phyloP scores from a whole-genome alignment of 305 asterid genomes.

The Withania somnifera region DNA sequence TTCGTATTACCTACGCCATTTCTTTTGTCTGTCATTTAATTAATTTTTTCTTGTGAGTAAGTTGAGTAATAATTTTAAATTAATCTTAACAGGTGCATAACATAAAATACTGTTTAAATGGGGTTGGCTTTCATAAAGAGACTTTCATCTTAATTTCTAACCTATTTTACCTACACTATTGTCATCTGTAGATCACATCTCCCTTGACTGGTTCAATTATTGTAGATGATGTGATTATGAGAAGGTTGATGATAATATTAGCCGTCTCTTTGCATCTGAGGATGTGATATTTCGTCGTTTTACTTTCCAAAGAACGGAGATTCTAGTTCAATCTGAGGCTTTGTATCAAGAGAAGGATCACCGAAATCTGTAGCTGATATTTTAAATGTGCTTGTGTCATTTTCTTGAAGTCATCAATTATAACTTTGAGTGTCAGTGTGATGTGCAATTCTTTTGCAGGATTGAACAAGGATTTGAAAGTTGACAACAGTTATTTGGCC shows the following conservation, averaged over 20 bases:
- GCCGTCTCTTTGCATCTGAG: constrained; percentile 27
- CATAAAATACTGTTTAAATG: not conserved
- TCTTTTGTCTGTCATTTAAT: not conserved
- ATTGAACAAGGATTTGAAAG: constrained; percentile 26
- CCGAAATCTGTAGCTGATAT: constrained; percentile 15
- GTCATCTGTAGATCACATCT: constrained; percentile 52
- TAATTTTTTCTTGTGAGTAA: not conserved
- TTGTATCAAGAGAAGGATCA: constrained; percentile 38
- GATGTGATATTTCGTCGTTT: constrained; percentile 72
- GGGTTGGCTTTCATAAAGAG: not conserved
- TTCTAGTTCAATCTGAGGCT: constrained; percentile 92
- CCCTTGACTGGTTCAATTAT: constrained; percentile 66
- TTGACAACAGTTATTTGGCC: constrained; percentile 69
- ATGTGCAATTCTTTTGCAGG: constrained; percentile 18
- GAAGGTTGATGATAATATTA: constrained; percentile 34
- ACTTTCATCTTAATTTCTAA: not conserved
- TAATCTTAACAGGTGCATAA: not conserved
- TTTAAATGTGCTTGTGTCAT: not conserved
- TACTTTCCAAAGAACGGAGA: constrained; percentile 57
- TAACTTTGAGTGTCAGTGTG: not conserved
- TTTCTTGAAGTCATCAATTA: not conserved
- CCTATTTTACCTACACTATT: constrained; percentile 1
- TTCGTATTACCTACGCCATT: not conserved
- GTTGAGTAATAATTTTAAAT: not conserved
- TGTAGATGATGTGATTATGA: constrained; percentile 88